Conservation (phyloP, 2,329 filamentous ascomycete species). For the Fusarium ramigenum region DNA sequence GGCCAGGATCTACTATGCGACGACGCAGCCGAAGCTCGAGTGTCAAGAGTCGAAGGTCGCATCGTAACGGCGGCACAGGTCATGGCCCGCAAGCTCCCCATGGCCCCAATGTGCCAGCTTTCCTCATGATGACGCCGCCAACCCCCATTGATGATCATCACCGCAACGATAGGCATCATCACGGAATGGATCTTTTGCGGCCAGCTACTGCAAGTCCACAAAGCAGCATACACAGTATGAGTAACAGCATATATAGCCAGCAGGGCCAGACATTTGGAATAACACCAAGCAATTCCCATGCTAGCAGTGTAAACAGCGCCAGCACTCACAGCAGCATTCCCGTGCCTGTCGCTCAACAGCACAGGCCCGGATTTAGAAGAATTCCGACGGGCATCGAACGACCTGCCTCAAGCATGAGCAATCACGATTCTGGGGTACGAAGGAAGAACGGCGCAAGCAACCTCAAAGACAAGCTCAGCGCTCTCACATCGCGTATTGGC, state of each 20-base stretch:
- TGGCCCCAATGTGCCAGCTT: slow-evolving; percentile 49
- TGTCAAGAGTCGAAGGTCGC: slow-evolving; percentile 58
- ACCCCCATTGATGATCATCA: slow-evolving; percentile 50
- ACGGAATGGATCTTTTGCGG: slow-evolving; percentile 46
- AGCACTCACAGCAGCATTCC: slow-evolving; percentile 33
- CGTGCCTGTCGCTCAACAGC: slow-evolving; percentile 18
- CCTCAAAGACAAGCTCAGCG: slow-evolving; percentile 49
- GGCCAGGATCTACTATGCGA: slow-evolving; percentile 50
- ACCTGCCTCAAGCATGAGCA: slow-evolving; percentile 48
- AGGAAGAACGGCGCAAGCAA: slow-evolving; percentile 45
- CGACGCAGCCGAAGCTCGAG: slow-evolving; percentile 64
- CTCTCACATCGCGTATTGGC: slow-evolving; percentile 46
- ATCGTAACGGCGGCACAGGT: slow-evolving; percentile 47
- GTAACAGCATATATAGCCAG: slow-evolving; percentile 31
- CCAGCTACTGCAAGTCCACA: slow-evolving; percentile 47
- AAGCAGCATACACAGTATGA: slow-evolving; percentile 33
- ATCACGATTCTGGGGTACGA: slow-evolving; percentile 39
- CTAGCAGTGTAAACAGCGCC: slow-evolving; percentile 18
- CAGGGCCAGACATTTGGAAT: slow-evolving; percentile 5
- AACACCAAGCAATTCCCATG: slow-evolving; percentile 21
- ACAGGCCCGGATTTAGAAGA: slow-evolving; percentile 37
- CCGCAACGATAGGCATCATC: slow-evolving; percentile 29
- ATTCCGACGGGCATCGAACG: slow-evolving; percentile 40
- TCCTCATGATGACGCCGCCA: slow-evolving; percentile 59
- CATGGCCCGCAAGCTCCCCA: slow-evolving; percentile 28